Evolutionary conservation across 805 yeast species (phyloP).

Genomic region (Wickerhamiella allomyrinae): DNA sequence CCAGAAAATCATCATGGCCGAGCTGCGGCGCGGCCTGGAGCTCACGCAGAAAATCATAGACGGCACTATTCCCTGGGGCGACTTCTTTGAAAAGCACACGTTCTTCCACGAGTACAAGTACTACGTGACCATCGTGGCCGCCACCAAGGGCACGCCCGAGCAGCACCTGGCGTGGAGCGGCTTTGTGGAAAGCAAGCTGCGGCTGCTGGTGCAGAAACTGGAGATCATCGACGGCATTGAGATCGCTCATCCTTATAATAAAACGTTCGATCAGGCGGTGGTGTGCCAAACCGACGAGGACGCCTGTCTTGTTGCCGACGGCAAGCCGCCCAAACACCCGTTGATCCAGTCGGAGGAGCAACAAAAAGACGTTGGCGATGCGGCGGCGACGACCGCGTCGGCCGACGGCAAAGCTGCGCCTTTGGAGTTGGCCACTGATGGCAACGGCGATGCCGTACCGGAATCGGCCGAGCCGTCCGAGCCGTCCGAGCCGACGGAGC

Average conservation of each 20-base stretch:
- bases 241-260: conserved; percentile 81
- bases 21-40: conserved; percentile 60
- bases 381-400: conserved; percentile 17
- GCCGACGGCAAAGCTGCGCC: conserved; percentile 11
- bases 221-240: conserved; percentile 64
- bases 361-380: conserved; percentile 22
- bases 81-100: conserved; percentile 61
- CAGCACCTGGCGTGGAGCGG: conserved; percentile 89
- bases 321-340: conserved; percentile 46
- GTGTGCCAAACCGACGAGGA: conserved; percentile 38
- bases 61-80: conserved; percentile 59
- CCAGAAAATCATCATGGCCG: conserved; percentile 64
- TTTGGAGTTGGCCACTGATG: conserved; percentile 6
- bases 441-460: conserved; percentile 18
- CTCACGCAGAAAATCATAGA: conserved; percentile 52
- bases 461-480: conserved; percentile 9
- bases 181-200: conserved; percentile 73
- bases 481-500: conserved; percentile 15
- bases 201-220: conserved; percentile 69
- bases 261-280: conserved; percentile 49
- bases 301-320: conserved; percentile 40
- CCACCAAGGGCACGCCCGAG: conserved; percentile 58
- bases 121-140: conserved; percentile 68
- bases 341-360: conserved; percentile 20
- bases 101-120: conserved; percentile 77